Base-by-base conservation (phyloP, 805 yeast genomes). In the Tetrapisispora iriomotensis region DNA sequence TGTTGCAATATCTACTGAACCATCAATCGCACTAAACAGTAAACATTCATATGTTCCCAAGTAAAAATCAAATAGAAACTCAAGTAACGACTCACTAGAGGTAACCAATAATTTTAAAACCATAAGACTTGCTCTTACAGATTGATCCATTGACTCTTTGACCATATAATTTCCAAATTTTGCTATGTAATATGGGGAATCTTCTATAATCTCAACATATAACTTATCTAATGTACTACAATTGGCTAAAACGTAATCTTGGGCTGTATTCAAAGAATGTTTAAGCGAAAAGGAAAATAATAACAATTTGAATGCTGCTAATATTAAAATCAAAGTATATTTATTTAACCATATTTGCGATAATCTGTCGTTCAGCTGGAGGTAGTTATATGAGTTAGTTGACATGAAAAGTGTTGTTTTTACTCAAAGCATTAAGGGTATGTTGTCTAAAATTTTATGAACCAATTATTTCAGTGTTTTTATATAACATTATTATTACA, bases 11-110 rank as follows among this genome's bases (percentile, higher is more conserved):
- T 75, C 77, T 1, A 79, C 80, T 0, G 83, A 71, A 3, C 88
- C 84, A 50, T 75, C 79, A 6, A 88, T 66, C 0, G 87, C 75
- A 5, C 92, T 79, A 0, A 82, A 75, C 12, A 86, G 56, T 12
- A 92, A 65, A 58, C 98, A 92, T 0, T 82, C 79, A 59, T 84
- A 85, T 0, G 97, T 92, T 0, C 96, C 97, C 2, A 87, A 58
- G 35, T 82, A 73, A 46, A 90, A 50, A 24, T 87, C 86, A 8
- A 90, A 62, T 7, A 75, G 64, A 53, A 90, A 84, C 4, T 75
- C 53, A 0, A 84, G 54, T 29, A 87, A 45, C 30, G 70, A 67
- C 48, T 82, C 79, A 7, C 79, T 62, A 0, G 77, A 80, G 0
- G 75, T 71, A 0, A 84, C 53, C 9, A 75, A 49, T 35, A 77